Percentiles rank a stretch among this genome's conserved stretches.
phyloP scores from a whole-genome alignment of 257 asterid species.

The Prunella vulgaris region DNA sequence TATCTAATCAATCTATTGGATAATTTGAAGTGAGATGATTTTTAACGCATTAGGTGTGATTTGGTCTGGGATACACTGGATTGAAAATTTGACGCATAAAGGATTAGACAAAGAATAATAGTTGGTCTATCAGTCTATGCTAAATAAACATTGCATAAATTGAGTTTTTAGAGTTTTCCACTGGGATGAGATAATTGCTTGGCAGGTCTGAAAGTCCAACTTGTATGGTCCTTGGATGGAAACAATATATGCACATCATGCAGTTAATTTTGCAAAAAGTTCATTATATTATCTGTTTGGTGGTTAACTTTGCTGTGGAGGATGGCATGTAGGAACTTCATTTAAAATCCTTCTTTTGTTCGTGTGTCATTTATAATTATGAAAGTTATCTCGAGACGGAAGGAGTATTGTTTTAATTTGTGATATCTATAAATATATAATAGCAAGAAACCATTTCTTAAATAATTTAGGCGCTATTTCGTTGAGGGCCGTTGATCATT shows the following conservation, averaged over 20 bases:
- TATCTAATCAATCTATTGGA: background rate
- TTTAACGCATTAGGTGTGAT: background rate
- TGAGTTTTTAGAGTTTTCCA: background rate
- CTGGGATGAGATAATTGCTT: background rate
- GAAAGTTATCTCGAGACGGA: too few relatives aligned
- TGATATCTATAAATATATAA: too few relatives aligned
- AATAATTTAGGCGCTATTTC: too few relatives aligned
- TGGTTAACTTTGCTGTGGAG: background rate
- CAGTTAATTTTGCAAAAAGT: background rate
- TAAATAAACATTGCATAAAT: background rate
- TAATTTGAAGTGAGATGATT: background rate
- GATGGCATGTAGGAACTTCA: background rate
- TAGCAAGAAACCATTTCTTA: too few relatives aligned
- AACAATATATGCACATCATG: background rate
- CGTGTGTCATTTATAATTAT: too few relatives aligned
- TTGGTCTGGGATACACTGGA: conserved; percentile 2
- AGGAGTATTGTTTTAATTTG: too few relatives aligned
- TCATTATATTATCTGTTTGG: background rate
- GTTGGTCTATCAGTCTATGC: background rate
- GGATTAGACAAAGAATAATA: background rate
- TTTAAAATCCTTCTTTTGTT: background rate
- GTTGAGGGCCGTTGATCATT: too few relatives aligned
- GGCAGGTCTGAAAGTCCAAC: background rate
- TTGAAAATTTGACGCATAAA: background rate
- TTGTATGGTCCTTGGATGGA: background rate